Evolutionary conservation across 2,329 filamentous ascomycete genomes (phyloP).

Genomic region (Penicillium frequentans): DNA sequence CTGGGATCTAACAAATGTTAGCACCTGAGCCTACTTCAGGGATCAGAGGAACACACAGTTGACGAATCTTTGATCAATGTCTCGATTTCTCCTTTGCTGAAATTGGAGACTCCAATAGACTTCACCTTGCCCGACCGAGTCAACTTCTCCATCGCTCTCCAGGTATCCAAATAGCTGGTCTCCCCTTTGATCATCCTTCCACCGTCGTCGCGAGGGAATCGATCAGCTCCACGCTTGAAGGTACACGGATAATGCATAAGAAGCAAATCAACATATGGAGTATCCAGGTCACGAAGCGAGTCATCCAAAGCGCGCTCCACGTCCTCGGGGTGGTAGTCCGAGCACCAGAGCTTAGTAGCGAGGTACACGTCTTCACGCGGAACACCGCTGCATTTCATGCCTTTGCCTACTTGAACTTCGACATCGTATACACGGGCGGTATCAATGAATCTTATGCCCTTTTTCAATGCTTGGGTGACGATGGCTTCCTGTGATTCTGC

Average conservation of each 20-base stretch:
- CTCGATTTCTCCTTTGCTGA: slow-evolving; percentile 33
- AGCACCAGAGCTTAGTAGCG: slow-evolving; percentile 65
- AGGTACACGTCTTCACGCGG: slow-evolving; percentile 64
- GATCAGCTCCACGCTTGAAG: slow-evolving; percentile 37
- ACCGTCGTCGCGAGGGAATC: slow-evolving; percentile 41
- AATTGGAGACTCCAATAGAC: slow-evolving; percentile 50
- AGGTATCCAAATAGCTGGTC: slow-evolving; percentile 47
- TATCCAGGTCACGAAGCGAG: slow-evolving; percentile 60
- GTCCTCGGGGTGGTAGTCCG: slow-evolving; percentile 58
- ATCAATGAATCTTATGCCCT: slow-evolving; percentile 54
- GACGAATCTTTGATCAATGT: slow-evolving; percentile 29
- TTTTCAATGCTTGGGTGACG: slow-evolving; percentile 45
- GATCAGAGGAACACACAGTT: not conserved
- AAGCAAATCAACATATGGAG: slow-evolving; percentile 68
- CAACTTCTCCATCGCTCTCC: slow-evolving; percentile 43
- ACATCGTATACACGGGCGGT: slow-evolving; percentile 58
- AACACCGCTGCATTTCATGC: slow-evolving; percentile 61
- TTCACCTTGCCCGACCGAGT: slow-evolving; percentile 36
- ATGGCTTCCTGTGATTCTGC: slow-evolving; percentile 47
- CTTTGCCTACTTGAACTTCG: slow-evolving; percentile 63
- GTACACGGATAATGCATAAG: slow-evolving; percentile 65
- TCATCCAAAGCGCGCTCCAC: slow-evolving; percentile 60
- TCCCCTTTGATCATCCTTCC: slow-evolving; percentile 39
- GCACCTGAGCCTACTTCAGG: not conserved
- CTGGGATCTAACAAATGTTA: slow-evolving; percentile 1